Conservation (phyloP, 129 eudicot genomes). For the Flaveria sonorensis region DNA sequence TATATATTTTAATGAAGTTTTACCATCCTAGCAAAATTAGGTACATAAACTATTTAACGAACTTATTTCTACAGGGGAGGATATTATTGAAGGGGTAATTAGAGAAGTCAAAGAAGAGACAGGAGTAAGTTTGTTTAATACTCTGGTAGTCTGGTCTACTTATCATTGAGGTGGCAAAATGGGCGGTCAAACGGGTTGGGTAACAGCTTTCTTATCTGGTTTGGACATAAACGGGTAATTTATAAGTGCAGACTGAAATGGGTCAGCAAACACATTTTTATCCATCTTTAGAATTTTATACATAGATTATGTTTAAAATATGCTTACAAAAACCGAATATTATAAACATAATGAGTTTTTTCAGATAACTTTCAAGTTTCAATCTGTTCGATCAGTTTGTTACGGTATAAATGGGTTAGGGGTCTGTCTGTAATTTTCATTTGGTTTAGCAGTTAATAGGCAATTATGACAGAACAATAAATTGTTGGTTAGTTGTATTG, state of each 20-base stretch:
- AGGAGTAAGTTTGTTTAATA: conserved; percentile 58
- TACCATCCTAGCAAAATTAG: background rate
- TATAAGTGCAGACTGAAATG: background rate
- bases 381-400: background rate
- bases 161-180: conserved; percentile 10
- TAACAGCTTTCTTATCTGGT: background rate
- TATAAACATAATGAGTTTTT: background rate
- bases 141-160: conserved; percentile 4
- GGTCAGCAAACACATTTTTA: background rate
- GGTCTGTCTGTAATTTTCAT: background rate
- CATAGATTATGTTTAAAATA: background rate
- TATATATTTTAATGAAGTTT: conserved; percentile 9
- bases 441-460: background rate
- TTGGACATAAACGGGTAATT: background rate
- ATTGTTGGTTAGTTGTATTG: conserved; percentile 3
- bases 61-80: conserved; percentile 59
- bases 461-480: background rate
- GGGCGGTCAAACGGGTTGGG: background rate
- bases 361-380: background rate
- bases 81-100: conserved; percentile 53
- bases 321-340: background rate
- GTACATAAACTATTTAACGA: conserved; percentile 14
- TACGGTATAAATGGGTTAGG: background rate
- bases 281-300: background rate
- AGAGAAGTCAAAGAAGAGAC: conserved; percentile 94